Conservation (phyloP, 2,329 filamentous ascomycete genomes). For the Xylaria multiplex region DNA sequence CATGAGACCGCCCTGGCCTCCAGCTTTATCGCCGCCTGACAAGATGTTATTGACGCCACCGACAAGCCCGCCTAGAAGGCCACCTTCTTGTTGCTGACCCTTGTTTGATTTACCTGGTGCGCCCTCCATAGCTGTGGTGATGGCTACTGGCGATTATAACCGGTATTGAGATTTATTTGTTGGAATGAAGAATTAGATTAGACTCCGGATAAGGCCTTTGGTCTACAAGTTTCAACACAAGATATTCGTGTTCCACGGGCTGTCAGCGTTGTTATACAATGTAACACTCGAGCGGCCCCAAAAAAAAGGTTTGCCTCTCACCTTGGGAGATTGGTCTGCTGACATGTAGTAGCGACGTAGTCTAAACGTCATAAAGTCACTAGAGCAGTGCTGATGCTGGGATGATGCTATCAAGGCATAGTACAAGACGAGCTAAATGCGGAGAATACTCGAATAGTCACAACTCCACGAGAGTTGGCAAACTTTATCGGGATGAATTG, state of each 20-base stretch:
- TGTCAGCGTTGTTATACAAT: constrained; percentile 29
- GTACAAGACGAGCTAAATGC: constrained; percentile 8
- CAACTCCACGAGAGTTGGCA: constrained; percentile 2
- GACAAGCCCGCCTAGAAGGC: constrained; percentile 50
- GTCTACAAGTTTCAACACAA: background rate
- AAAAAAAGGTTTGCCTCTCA: constrained; percentile 23
- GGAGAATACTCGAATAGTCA: constrained; percentile 2
- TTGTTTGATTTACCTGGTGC: constrained; percentile 30
- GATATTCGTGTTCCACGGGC: background rate
- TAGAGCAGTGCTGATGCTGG: constrained; percentile 18
- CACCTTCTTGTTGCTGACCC: constrained; percentile 38
- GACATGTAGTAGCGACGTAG: constrained; percentile 24
- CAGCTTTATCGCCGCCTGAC: constrained; percentile 52
- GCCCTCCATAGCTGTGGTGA: constrained; percentile 19
- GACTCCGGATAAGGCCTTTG: background rate
- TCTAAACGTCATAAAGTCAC: constrained; percentile 26
- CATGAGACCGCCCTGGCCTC: constrained; percentile 53
- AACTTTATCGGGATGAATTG: constrained; percentile 28
- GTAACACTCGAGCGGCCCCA: background rate
- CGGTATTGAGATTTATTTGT: constrained; percentile 5
- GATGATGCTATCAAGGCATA: constrained; percentile 30
- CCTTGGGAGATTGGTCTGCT: constrained; percentile 1
- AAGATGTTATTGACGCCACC: constrained; percentile 52
- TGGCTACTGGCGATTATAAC: background rate
- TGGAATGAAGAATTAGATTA: background rate